phyloP scores from a whole-genome alignment of 2,329 filamentous ascomycete genomes.

The Mycocentrospora acerina region DNA sequence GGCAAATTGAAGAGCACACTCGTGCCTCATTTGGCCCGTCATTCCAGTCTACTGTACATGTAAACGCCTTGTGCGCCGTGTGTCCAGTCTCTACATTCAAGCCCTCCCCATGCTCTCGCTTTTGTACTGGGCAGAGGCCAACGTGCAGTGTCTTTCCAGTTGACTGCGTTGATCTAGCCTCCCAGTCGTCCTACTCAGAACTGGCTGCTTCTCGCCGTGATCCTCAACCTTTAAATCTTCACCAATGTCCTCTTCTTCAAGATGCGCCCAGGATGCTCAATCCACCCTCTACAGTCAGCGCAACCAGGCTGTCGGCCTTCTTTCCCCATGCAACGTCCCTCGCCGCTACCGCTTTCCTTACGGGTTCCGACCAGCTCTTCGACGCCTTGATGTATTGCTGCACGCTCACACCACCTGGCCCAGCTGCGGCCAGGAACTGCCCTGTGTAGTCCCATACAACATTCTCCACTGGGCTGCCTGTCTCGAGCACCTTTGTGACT shows the following conservation, averaged over 20 bases:
- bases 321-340: constrained; percentile 76
- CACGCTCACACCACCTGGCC: constrained; percentile 77
- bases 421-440: constrained; percentile 83
- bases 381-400: constrained; percentile 85
- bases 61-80: no score
- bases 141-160: no score
- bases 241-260: constrained; percentile 4
- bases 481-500: constrained; percentile 80
- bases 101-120: neutral
- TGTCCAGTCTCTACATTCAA: no score
- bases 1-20: no score
- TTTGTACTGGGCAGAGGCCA: no score
- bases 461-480: constrained; percentile 73
- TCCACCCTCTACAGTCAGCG: constrained; percentile 72
- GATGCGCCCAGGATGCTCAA: constrained; percentile 65
- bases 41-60: no score
- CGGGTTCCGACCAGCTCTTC: constrained; percentile 86
- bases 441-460: constrained; percentile 93
- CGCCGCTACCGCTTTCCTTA: constrained; percentile 73
- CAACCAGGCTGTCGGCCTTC: constrained; percentile 71
- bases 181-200: no score
- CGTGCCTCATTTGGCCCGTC: no score
- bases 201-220: no score
- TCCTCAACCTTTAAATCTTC: neutral
- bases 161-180: no score